phyloP scores from a whole-genome alignment of 306 rosid genomes.

The Cyamopsis tetragonoloba region DNA sequence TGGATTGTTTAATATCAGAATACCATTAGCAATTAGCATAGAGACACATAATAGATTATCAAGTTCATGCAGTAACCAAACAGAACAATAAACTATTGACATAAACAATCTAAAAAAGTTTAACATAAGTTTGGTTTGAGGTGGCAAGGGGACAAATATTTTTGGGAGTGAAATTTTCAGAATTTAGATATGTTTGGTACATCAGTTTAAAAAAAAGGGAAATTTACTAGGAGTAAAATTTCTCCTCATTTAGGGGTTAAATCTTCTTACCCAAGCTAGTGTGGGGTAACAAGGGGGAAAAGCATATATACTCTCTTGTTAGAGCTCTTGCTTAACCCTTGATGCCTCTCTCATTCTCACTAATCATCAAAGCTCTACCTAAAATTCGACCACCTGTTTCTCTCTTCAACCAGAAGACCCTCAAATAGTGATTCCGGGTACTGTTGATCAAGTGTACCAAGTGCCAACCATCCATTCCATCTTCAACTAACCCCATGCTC shows the following conservation, averaged over 20 bases:
- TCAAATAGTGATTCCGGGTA: constrained; percentile 54
- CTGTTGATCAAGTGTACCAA: constrained; percentile 45
- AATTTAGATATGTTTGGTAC: background rate
- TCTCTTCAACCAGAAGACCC: constrained; percentile 53
- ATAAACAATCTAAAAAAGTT: background rate
- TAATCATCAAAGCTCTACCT: constrained; percentile 19
- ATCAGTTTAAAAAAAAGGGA: background rate
- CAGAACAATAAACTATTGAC: background rate
- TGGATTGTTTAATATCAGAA: background rate
- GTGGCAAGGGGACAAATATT: background rate
- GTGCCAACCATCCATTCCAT: constrained; percentile 15
- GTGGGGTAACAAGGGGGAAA: background rate
- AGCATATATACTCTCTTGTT: background rate
- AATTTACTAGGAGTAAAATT: background rate
- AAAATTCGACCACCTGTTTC: constrained; percentile 30
- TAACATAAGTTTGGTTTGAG: background rate
- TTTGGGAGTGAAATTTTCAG: background rate
- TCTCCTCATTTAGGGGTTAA: background rate
- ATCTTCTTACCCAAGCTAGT: constrained; percentile 1
- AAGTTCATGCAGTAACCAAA: background rate
- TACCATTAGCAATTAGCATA: background rate
- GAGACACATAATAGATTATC: background rate
- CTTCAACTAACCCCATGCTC: background rate
- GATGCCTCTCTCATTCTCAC: constrained; percentile 1
- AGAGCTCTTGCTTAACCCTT: background rate